phyloP scores from a whole-genome alignment of 2,329 filamentous ascomycete genomes.

The Microsporum canis region DNA sequence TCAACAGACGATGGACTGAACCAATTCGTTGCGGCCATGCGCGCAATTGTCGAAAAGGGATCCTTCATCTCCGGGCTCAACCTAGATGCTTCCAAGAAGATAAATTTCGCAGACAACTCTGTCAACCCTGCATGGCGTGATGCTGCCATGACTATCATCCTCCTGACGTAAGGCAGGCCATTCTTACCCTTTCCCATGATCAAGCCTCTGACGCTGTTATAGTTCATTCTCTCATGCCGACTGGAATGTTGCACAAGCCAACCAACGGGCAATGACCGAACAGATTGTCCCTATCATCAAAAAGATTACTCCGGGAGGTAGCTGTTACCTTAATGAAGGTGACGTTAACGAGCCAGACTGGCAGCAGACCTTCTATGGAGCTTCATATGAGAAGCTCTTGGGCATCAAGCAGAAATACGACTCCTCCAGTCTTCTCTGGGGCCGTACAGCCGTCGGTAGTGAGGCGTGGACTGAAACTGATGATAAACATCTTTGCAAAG shows the following conservation, averaged over 20 bases:
- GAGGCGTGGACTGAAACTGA: conserved; percentile 23
- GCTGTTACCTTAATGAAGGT: conserved; percentile 34
- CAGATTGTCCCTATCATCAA: background rate
- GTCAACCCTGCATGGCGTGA: conserved; percentile 3
- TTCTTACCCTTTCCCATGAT: no score
- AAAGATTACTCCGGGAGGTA: conserved; percentile 21
- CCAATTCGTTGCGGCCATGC: background rate
- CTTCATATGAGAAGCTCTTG: conserved; percentile 23
- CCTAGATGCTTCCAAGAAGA: conserved; percentile 24
- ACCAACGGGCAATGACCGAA: background rate
- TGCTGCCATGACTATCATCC: background rate
- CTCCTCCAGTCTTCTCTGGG: conserved; percentile 37
- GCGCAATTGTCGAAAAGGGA: conserved; percentile 17
- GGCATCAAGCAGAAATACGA: conserved; percentile 33
- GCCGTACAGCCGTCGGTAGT: conserved; percentile 40
- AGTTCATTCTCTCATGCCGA: background rate
- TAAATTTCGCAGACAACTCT: background rate
- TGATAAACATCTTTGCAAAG: background rate
- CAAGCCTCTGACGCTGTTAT: background rate
- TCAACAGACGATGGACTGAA: background rate
- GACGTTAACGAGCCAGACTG: conserved; percentile 27
- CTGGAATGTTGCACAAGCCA: background rate
- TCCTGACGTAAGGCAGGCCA: background rate
- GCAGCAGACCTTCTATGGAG: conserved; percentile 33
- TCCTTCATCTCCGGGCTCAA: conserved; percentile 29